Conservation (phyloP, 805 yeast genomes). For the Saturnispora dispora region DNA sequence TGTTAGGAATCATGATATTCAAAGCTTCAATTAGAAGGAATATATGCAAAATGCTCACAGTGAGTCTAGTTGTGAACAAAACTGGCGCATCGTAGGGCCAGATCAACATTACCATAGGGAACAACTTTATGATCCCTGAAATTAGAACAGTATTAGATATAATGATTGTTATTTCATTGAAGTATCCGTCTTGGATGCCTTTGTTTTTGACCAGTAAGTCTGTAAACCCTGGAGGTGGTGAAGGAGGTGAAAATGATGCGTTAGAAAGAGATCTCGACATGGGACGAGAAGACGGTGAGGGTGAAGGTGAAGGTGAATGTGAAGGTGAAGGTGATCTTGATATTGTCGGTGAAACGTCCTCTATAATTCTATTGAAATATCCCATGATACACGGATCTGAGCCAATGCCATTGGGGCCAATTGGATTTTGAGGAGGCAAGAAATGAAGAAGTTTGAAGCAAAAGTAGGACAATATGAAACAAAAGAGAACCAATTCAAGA, state of each 20-base stretch:
- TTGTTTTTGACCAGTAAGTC: background rate
- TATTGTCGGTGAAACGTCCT: background rate
- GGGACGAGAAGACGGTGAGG: background rate
- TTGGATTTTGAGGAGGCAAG: slow-evolving; percentile 4
- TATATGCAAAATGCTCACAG: slow-evolving; percentile 26
- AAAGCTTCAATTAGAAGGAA: slow-evolving; percentile 27
- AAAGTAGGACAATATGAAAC: slow-evolving; percentile 10
- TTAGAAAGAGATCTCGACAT: background rate
- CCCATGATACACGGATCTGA: slow-evolving; percentile 8
- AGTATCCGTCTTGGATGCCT: background rate
- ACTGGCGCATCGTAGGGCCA: slow-evolving; percentile 92
- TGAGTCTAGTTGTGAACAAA: slow-evolving; percentile 29
- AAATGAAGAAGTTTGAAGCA: slow-evolving; percentile 19
- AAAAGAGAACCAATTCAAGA: slow-evolving; percentile 20
- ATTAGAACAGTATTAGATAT: slow-evolving; percentile 62
- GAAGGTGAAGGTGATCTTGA: slow-evolving; percentile 5
- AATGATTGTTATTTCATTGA: slow-evolving; percentile 4
- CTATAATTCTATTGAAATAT: background rate
- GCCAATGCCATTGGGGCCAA: background rate
- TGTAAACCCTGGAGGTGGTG: background rate
- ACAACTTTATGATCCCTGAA: slow-evolving; percentile 70
- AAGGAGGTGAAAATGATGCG: slow-evolving; percentile 3
- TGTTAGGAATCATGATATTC: slow-evolving; percentile 23
- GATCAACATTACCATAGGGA: slow-evolving; percentile 87
- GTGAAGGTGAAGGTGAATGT: slow-evolving; percentile 4